Evolutionary conservation across 192 early-diverging fungal genomes (phyloP).

Genomic region (Linnemannia exigua): DNA sequence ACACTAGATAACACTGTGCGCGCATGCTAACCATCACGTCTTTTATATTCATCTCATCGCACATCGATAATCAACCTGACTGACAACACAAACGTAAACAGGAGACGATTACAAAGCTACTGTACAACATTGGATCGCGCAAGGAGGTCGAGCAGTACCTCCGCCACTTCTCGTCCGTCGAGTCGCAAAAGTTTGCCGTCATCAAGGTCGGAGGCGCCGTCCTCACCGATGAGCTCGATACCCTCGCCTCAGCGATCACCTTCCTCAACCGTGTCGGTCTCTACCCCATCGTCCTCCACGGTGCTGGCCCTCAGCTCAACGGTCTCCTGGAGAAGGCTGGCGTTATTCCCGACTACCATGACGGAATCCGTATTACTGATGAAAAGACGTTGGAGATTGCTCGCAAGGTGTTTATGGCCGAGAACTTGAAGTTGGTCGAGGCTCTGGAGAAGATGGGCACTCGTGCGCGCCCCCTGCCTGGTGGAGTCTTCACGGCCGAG

Average conservation of each 20-base stretch:
- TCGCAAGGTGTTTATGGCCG: constrained; percentile 92
- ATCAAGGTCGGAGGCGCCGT: constrained; percentile 99
- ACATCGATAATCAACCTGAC: not conserved
- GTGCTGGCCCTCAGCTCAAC: constrained; percentile 98
- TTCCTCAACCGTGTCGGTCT: constrained; percentile 98
- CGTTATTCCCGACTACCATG: constrained; percentile 97
- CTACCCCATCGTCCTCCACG: constrained; percentile 98
- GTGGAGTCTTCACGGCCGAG: constrained; percentile 96
- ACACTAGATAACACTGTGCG: not conserved
- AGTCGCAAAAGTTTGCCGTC: constrained; percentile 99
- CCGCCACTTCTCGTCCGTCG: constrained; percentile 95
- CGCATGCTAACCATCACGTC: not conserved
- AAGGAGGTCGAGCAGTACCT: constrained; percentile 99
- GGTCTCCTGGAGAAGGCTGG: constrained; percentile 88
- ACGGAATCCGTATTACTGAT: constrained; percentile 98
- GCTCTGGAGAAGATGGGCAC: constrained; percentile 96
- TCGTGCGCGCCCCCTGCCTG: constrained; percentile 94
- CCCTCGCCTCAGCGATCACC: constrained; percentile 93
- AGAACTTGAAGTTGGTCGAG: constrained; percentile 98
- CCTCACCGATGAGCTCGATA: constrained; percentile 95
- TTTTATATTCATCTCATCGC: not conserved
- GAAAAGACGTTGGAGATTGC: constrained; percentile 94
- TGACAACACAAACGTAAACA: constrained; percentile 32
- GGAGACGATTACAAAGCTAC: constrained; percentile 88
- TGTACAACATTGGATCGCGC: constrained; percentile 99